These are phyloP conservation scores for Cymbopogon flexuosus DNA, from an alignment of 202 grass and related monocot genomes.

Conservation along the genomic window DNA sequence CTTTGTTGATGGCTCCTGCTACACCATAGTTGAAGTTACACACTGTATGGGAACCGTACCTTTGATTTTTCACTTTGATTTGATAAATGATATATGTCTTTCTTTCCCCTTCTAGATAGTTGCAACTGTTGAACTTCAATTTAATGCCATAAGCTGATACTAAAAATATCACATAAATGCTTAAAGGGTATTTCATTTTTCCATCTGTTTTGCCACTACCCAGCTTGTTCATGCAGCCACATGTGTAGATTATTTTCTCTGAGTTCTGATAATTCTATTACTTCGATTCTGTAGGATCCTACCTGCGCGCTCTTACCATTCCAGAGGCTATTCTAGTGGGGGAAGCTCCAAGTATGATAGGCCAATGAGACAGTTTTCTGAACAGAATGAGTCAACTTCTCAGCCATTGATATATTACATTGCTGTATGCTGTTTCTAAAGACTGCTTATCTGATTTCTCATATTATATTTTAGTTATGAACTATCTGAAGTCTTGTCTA, in stretches of 20 bases:
- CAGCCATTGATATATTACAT: slow-evolving; percentile 47
- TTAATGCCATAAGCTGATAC: not conserved
- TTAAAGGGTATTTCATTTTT: not conserved
- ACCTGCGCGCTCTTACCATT: slow-evolving; percentile 24
- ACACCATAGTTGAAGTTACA: not conserved
- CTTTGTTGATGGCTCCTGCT: not conserved
- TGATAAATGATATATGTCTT: too few relatives aligned
- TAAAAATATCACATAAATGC: not conserved
- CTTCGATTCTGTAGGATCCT: slow-evolving; percentile 35
- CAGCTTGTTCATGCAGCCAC: not conserved
- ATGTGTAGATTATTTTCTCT: not conserved
- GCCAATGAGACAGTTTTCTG: slow-evolving; percentile 42
- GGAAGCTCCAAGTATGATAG: slow-evolving; percentile 36
- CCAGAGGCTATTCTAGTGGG: slow-evolving; percentile 46
- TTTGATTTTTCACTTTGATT: not conserved
- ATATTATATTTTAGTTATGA: not conserved
- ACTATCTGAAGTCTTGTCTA: not conserved
- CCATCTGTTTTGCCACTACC: not conserved
- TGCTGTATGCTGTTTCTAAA: slow-evolving; percentile 36
- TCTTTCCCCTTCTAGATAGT: not conserved
- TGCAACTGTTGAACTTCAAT: not conserved
- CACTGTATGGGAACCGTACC: not conserved
- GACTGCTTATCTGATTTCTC: not conserved
- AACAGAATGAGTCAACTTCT: slow-evolving; percentile 40
- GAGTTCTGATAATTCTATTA: slow-evolving; percentile 2